Conservation (phyloP, 2,329 filamentous ascomycete genomes). For the Epicoccum sorghinum region DNA sequence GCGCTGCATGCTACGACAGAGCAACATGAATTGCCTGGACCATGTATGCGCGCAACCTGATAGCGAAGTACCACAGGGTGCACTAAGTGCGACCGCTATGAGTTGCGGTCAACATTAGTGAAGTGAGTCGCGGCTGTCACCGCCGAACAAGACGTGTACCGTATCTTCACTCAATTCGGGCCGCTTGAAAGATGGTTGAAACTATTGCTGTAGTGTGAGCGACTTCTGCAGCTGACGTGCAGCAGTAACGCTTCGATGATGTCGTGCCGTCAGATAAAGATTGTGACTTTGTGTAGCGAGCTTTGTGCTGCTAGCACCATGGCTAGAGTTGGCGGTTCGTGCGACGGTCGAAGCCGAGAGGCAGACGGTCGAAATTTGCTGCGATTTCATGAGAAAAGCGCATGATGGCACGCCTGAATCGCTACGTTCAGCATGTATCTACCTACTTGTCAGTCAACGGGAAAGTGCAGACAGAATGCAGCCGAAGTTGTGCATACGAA, state of each 20-base stretch:
- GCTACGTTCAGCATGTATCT: background rate
- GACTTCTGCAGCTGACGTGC: constrained; percentile 14
- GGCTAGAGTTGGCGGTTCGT: background rate
- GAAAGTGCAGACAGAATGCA: background rate
- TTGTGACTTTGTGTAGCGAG: background rate
- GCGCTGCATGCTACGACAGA: no score
- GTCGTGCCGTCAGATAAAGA: background rate
- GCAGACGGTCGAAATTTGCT: background rate
- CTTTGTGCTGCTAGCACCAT: constrained; percentile 1
- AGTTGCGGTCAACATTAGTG: background rate
- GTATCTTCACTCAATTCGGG: background rate
- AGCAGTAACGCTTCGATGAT: constrained; percentile 7
- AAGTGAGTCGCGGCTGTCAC: background rate
- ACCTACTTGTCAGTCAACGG: background rate
- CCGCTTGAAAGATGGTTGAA: constrained; percentile 2
- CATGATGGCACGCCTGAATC: background rate
- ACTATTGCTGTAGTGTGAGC: constrained; percentile 7
- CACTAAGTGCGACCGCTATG: no score
- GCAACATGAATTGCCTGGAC: background rate
- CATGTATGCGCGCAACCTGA: background rate
- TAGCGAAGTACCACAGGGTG: background rate
- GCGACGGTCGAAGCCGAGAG: constrained; percentile 1
- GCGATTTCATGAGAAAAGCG: background rate
- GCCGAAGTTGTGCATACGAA: background rate
- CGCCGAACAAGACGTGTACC: background rate